phyloP scores from a whole-genome alignment of 495 filamentous ascomycete genomes.

The Thermochaetoides thermophila region DNA sequence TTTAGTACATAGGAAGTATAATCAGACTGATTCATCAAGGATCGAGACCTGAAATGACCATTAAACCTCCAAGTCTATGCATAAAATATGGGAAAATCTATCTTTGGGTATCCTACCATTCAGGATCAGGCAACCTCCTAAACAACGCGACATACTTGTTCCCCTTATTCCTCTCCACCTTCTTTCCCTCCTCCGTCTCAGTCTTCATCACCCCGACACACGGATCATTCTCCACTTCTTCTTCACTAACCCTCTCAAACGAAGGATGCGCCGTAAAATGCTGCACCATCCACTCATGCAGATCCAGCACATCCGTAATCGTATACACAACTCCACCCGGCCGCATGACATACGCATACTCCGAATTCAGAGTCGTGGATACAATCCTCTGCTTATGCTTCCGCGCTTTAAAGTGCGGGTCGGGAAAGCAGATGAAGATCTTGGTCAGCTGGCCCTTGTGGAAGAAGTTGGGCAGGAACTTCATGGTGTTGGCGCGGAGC shows the following conservation, averaged over 20 bases:
- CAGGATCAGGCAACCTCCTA: constrained; percentile 61
- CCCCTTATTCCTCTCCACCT: constrained; percentile 81
- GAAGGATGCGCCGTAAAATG: constrained; percentile 61
- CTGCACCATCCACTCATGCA: constrained; percentile 81
- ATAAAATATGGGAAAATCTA: too few species aligned
- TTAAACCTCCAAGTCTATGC: too few species aligned
- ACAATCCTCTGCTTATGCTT: constrained; percentile 97
- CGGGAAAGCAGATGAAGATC: constrained; percentile 95
- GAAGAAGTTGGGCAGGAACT: constrained; percentile 96
- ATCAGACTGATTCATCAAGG: too few species aligned
- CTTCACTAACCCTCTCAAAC: constrained; percentile 49
- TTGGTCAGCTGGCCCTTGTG: constrained; percentile 57
- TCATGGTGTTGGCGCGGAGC: constrained; percentile 90
- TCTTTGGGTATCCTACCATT: too few species aligned
- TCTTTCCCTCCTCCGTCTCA: constrained; percentile 95
- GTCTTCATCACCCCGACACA: constrained; percentile 69
- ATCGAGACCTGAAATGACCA: too few species aligned
- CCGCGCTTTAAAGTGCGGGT: constrained; percentile 92
- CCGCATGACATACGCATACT: constrained; percentile 79
- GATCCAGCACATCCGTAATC: constrained; percentile 91
- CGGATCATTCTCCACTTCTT: constrained; percentile 55
- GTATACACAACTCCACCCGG: constrained; percentile 84
- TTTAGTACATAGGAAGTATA: too few species aligned
- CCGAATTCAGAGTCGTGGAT: constrained; percentile 68
- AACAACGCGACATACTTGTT: constrained; percentile 80